Conservation (phyloP, 2,329 filamentous ascomycete species). For the Fusarium sp. region DNA sequence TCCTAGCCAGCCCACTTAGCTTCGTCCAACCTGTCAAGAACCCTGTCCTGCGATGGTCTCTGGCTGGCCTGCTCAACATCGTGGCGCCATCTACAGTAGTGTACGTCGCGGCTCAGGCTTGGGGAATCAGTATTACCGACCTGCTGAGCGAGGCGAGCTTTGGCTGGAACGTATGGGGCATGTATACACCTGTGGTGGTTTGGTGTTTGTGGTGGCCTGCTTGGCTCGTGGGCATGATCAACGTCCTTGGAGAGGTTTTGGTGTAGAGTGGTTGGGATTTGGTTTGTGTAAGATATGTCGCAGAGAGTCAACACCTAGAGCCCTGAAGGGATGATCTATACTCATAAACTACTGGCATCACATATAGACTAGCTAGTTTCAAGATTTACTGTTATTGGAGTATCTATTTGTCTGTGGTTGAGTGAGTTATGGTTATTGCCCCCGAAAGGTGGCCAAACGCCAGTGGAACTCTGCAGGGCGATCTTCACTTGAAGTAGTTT, state of each 20-base stretch:
- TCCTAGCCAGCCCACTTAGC: conserved; percentile 82
- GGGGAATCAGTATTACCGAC: conserved; percentile 59
- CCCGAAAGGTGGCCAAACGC: background rate
- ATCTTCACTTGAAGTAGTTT: background rate
- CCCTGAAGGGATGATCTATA: background rate
- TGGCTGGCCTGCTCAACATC: conserved; percentile 66
- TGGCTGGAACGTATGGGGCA: conserved; percentile 89
- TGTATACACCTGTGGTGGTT: conserved; percentile 90
- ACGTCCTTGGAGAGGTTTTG: conserved; percentile 59
- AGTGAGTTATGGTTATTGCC: background rate
- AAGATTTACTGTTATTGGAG: background rate
- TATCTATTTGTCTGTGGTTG: background rate
- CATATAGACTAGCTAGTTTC: background rate
- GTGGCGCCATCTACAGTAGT: conserved; percentile 72
- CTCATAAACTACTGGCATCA: background rate
- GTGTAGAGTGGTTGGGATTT: conserved; percentile 12
- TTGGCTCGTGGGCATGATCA: conserved; percentile 77
- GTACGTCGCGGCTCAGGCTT: conserved; percentile 59
- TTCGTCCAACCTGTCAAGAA: conserved; percentile 70
- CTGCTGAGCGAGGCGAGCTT: conserved; percentile 81
- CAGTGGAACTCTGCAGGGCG: background rate
- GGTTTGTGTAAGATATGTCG: background rate
- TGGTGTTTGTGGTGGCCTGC: conserved; percentile 97
- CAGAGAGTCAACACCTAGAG: background rate
- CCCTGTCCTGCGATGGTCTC: conserved; percentile 54